These are phyloP conservation scores for Rhizopogon vesiculosus DNA, from an alignment of 768 basidiomycete species.

Conservation along the genomic window DNA sequence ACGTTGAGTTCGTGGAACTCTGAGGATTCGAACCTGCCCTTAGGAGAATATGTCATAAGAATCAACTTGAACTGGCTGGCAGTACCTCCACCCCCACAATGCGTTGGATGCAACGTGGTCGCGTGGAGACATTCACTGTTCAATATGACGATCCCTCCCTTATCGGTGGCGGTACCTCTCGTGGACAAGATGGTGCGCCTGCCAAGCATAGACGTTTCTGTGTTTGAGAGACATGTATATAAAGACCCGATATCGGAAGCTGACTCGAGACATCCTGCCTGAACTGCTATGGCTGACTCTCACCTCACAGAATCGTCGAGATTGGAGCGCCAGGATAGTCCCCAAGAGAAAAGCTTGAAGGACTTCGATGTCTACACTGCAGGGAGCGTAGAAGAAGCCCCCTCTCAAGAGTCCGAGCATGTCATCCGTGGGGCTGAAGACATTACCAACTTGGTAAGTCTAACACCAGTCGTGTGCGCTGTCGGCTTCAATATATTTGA, in stretches of 20 bases:
- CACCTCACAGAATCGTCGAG: background rate
- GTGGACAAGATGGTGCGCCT: no score
- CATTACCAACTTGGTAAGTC: conserved; percentile 4
- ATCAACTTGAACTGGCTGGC: no score
- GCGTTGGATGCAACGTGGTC: no score
- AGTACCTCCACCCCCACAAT: no score
- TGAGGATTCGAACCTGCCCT: no score
- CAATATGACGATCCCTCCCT: no score
- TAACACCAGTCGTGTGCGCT: background rate
- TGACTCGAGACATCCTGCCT: background rate
- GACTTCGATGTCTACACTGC: background rate
- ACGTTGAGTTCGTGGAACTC: no score
- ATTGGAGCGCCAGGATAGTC: background rate
- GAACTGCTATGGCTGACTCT: background rate
- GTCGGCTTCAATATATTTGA: background rate
- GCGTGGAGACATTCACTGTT: no score
- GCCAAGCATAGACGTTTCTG: no score
- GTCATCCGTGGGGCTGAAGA: conserved; percentile 6
- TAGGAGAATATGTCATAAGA: no score
- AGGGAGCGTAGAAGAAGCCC: background rate
- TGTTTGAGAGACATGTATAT: background rate
- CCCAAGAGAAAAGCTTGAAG: conserved; percentile 1
- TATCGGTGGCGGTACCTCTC: no score
- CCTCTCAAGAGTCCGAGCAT: conserved; percentile 1
- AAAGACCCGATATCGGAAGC: background rate